These are phyloP conservation scores for Sicyos baderoa DNA, from an alignment of 306 rosid genomes.

Conservation along the genomic window DNA sequence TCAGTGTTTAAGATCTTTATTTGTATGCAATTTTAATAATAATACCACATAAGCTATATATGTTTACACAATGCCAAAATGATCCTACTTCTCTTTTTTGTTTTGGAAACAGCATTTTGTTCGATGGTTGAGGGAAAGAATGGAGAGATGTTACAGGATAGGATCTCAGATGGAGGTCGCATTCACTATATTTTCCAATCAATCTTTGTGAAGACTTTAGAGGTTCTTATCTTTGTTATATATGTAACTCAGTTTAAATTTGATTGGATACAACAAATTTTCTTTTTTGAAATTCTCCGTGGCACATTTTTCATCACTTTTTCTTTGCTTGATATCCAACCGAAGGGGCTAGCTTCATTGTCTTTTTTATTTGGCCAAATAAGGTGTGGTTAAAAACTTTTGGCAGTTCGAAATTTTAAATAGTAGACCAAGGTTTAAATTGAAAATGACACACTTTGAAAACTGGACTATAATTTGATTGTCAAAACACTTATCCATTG, in stretches of 20 bases:
- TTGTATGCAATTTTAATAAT: neutral
- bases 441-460: neutral
- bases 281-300: neutral
- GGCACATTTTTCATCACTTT: neutral
- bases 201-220: slow-evolving; percentile 39
- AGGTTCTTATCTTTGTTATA: slow-evolving; percentile 23
- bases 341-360: no score
- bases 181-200: slow-evolving; percentile 39
- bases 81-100: neutral
- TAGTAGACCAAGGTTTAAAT: no score
- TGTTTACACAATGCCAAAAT: neutral
- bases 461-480: neutral
- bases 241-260: neutral
- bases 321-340: neutral
- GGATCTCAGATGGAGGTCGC: slow-evolving; percentile 41
- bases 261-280: neutral
- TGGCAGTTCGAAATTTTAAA: neutral
- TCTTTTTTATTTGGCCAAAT: no score
- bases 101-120: slow-evolving; percentile 29
- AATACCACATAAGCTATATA: neutral
- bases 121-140: slow-evolving; percentile 37
- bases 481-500: neutral
- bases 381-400: neutral
- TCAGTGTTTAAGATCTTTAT: neutral
- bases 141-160: slow-evolving; percentile 29